phyloP scores from a whole-genome alignment of 805 yeast genomes.

The Komagataella mondaviorum region DNA sequence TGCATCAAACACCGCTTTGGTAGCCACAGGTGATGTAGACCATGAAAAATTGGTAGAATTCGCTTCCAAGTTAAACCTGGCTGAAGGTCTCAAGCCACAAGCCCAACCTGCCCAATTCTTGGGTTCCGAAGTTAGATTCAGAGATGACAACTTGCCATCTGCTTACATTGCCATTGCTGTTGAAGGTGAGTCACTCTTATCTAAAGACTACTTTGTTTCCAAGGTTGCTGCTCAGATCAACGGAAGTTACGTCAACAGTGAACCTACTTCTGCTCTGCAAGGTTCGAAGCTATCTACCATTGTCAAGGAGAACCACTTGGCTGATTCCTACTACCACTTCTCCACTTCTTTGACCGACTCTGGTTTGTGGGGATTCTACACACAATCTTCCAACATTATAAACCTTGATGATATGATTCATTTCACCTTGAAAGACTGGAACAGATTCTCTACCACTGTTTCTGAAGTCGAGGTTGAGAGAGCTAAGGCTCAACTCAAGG shows the following conservation, averaged over 20 bases:
- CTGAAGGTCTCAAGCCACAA: slow-evolving; percentile 36
- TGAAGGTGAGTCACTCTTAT: slow-evolving; percentile 49
- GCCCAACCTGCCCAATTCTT: slow-evolving; percentile 49
- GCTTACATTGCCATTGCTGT: slow-evolving; percentile 72
- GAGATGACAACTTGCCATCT: slow-evolving; percentile 78
- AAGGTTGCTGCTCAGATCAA: slow-evolving; percentile 58
- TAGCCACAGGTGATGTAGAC: slow-evolving; percentile 52
- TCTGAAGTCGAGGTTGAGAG: slow-evolving; percentile 68
- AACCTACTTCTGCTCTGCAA: slow-evolving; percentile 40
- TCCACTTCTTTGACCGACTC: slow-evolving; percentile 60
- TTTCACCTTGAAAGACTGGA: slow-evolving; percentile 79
- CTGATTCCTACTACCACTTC: slow-evolving; percentile 62
- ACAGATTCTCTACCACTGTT: slow-evolving; percentile 64
- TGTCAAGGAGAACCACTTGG: slow-evolving; percentile 59
- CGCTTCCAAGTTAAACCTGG: slow-evolving; percentile 36
- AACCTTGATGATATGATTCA: slow-evolving; percentile 67
- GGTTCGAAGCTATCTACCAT: slow-evolving; percentile 62
- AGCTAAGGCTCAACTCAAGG: slow-evolving; percentile 62
- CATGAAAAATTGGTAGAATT: slow-evolving; percentile 62
- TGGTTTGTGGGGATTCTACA: slow-evolving; percentile 76
- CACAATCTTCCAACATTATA: slow-evolving; percentile 45
- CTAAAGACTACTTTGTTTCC: slow-evolving; percentile 58
- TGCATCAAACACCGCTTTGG: slow-evolving; percentile 53
- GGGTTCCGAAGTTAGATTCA: slow-evolving; percentile 78
- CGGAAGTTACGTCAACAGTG: slow-evolving; percentile 38